These are phyloP conservation scores for Lyophyllum decastes DNA, from an alignment of 768 basidiomycete genomes.

Conservation along the genomic window DNA sequence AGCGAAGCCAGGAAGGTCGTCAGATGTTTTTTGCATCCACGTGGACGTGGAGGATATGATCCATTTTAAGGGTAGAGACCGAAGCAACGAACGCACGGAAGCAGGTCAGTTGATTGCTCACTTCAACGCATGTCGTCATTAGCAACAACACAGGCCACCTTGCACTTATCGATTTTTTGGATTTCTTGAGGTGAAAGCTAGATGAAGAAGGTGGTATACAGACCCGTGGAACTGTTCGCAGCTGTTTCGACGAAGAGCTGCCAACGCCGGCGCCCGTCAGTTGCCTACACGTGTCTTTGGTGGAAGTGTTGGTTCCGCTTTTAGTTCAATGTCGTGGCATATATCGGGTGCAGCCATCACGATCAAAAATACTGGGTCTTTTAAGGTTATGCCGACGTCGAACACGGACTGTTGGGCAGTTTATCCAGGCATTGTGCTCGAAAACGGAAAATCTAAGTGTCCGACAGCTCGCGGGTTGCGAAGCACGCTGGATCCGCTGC, in stretches of 20 bases:
- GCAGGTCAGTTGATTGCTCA: constrained; percentile 11
- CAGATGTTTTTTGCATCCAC: constrained; percentile 9
- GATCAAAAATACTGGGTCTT: not conserved
- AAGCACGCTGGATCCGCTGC: too few species aligned
- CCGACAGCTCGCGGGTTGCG: not conserved
- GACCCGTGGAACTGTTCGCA: not conserved
- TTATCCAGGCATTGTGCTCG: not conserved
- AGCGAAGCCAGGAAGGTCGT: not conserved
- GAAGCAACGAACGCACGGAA: not conserved
- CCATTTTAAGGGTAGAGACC: not conserved
- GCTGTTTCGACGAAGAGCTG: not conserved
- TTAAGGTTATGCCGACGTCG: not conserved
- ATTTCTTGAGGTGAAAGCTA: not conserved
- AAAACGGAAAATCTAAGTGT: not conserved
- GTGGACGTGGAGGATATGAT: not conserved
- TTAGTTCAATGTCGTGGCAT: not conserved
- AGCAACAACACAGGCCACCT: not conserved
- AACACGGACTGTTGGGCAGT: not conserved
- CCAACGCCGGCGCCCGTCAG: not conserved
- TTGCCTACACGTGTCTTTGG: not conserved
- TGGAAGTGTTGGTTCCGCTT: not conserved
- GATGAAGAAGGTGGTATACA: not conserved
- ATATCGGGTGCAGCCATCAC: not conserved
- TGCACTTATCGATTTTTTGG: not conserved
- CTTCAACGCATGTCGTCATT: not conserved